Evolutionary conservation across 441 rosid species (phyloP).

Genomic region (Erodium trifolium): DNA sequence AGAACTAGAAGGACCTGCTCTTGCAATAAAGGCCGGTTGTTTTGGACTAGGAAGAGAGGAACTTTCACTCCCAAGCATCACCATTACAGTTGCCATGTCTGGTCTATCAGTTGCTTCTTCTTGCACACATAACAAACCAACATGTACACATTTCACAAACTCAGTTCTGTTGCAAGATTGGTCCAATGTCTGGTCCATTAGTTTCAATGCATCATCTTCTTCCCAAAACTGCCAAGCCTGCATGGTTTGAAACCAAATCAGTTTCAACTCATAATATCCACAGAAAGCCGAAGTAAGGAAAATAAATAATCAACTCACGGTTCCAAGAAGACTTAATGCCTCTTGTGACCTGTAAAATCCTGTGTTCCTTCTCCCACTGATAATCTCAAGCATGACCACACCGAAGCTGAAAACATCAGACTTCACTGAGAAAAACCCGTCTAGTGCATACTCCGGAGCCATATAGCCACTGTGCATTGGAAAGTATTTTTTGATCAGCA

Average conservation of each 20-base stretch:
- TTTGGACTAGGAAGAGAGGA: conserved; percentile 41
- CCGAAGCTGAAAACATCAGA: conserved; percentile 68
- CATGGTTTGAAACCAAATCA: background rate
- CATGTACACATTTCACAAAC: conserved; percentile 33
- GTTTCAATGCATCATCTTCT: conserved; percentile 28
- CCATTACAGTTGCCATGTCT: conserved; percentile 36
- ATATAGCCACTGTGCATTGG: conserved; percentile 54
- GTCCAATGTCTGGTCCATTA: conserved; percentile 30
- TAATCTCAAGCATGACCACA: conserved; percentile 46
- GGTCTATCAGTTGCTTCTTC: conserved; percentile 59
- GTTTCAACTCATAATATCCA: background rate
- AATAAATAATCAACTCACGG: conserved; percentile 29
- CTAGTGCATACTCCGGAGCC: conserved; percentile 61
- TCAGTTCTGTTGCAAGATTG: conserved; percentile 26
- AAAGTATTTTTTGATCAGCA: background rate
- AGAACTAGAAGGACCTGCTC: conserved; percentile 25
- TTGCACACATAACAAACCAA: conserved; percentile 52
- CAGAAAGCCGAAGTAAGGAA: background rate
- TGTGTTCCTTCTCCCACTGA: conserved; percentile 48
- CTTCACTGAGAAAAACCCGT: conserved; percentile 56
- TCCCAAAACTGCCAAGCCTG: conserved; percentile 61
- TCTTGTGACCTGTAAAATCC: conserved; percentile 34
- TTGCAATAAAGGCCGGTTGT: conserved; percentile 40
- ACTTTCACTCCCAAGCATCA: conserved; percentile 40
- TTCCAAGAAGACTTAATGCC: conserved; percentile 38